These are phyloP conservation scores for Tagetes patula DNA, from an alignment of 129 eudicot species.

Conservation along the genomic window DNA sequence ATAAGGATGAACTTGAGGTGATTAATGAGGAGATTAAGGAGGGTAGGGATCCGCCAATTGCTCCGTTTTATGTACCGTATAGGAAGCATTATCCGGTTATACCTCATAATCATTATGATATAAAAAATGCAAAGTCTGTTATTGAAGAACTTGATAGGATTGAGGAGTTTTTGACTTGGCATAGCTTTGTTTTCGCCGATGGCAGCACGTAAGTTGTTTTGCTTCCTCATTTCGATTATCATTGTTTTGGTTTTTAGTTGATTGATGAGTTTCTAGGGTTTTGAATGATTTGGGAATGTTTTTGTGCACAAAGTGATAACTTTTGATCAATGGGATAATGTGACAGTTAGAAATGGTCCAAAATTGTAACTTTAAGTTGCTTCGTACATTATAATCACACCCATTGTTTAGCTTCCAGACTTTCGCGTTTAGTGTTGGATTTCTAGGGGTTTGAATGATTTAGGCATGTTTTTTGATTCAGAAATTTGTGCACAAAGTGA, in stretches of 20 bases:
- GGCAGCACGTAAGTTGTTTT: constrained; percentile 73
- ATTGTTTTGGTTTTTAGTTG: not conserved
- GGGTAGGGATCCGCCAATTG: constrained; percentile 60
- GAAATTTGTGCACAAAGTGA: constrained; percentile 2
- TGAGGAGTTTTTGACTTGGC: constrained; percentile 89
- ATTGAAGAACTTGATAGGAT: constrained; percentile 82
- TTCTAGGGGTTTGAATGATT: constrained; percentile 15
- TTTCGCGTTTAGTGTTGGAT: not conserved
- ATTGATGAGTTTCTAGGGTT: not conserved
- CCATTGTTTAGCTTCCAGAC: not conserved
- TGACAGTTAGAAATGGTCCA: too few relatives aligned
- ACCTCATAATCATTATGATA: constrained; percentile 50
- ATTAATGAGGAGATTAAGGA: constrained; percentile 42
- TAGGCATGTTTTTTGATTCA: not conserved
- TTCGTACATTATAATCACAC: too few relatives aligned
- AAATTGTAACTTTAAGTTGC: constrained; percentile 5
- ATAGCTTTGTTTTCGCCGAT: constrained; percentile 76
- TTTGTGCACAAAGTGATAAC: not conserved
- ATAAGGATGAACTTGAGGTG: constrained; percentile 43
- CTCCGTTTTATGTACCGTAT: constrained; percentile 85
- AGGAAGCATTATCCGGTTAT: constrained; percentile 68
- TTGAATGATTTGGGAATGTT: not conserved
- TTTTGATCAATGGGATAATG: constrained; percentile 3
- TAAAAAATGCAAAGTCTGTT: constrained; percentile 47
- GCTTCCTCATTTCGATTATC: not conserved